Conservation (phyloP, 1,284 basidiomycete genomes). For the Austroboletus novae-zelandiae region DNA sequence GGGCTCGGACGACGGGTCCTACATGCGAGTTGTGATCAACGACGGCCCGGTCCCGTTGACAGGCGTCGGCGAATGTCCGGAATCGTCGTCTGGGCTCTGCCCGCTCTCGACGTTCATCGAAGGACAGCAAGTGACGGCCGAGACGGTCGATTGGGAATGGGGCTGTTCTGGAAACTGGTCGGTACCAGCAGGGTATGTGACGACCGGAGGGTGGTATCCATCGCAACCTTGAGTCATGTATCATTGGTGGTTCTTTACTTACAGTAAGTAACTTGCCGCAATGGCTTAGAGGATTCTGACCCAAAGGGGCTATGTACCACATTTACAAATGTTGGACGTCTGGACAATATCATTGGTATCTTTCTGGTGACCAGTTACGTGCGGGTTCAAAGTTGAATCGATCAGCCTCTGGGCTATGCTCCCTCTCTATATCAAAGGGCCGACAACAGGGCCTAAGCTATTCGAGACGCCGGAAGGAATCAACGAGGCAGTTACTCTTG, state of each 20-base stretch:
- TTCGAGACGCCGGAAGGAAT: no score
- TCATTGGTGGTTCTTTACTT: not conserved
- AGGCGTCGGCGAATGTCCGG: constrained; percentile 69
- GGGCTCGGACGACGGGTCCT: constrained; percentile 24
- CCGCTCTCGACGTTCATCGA: constrained; percentile 71
- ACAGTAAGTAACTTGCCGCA: no score
- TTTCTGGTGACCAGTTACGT: no score
- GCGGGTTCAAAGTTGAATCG: no score
- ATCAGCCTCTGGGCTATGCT: no score
- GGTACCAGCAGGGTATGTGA: constrained; percentile 63
- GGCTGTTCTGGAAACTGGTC: constrained; percentile 76
- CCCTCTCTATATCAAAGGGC: no score
- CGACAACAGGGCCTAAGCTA: no score
- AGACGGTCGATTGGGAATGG: constrained; percentile 72
- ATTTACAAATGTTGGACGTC: no score
- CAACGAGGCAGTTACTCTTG: no score
- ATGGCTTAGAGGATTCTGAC: no score
- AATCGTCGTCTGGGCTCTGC: constrained; percentile 75
- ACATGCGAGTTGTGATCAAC: constrained; percentile 82
- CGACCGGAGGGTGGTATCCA: constrained; percentile 22
- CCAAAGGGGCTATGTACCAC: no score
- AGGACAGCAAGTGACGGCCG: constrained; percentile 66
- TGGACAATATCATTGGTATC: no score
- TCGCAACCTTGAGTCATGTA: not conserved
- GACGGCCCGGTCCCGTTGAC: constrained; percentile 86